These are phyloP conservation scores for Trypanosoma brucei DNA, from an alignment of 208 protist species.

Conservation along the genomic window DNA sequence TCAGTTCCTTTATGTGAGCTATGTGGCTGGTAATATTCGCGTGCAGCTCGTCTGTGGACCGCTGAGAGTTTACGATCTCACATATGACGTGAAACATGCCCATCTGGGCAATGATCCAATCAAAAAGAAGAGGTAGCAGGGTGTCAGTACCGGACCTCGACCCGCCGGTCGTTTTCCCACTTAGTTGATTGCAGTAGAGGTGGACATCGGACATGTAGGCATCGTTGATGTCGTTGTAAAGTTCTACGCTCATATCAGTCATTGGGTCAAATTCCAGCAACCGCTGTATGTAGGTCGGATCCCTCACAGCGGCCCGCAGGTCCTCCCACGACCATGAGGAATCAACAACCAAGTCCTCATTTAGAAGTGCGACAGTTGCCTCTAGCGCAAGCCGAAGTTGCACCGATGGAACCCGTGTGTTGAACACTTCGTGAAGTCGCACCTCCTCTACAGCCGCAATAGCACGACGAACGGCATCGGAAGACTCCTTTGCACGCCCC, in stretches of 20 bases:
- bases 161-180: constrained; percentile 1
- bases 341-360: constrained; percentile 17
- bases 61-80: constrained; percentile 33
- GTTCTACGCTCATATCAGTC: constrained; percentile 34
- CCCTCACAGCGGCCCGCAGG: constrained; percentile 26
- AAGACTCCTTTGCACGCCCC: constrained; percentile 20
- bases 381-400: constrained; percentile 24
- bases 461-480: constrained; percentile 22
- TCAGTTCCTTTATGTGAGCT: constrained; percentile 28
- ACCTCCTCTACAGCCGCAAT: constrained; percentile 24
- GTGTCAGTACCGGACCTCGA: constrained; percentile 1
- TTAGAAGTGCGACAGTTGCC: constrained; percentile 32
- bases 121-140: constrained; percentile 23
- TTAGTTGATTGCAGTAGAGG: constrained; percentile 24
- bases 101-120: constrained; percentile 50
- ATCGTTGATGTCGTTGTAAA: constrained; percentile 23
- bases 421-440: constrained; percentile 23
- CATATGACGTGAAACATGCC: constrained; percentile 30
- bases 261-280: constrained; percentile 35
- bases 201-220: constrained; percentile 17
- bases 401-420: constrained; percentile 7
- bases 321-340: constrained; percentile 32
- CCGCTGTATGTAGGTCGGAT: constrained; percentile 35
- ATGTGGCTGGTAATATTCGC: constrained; percentile 40
- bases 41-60: constrained; percentile 36